Evolutionary conservation across 495 filamentous ascomycete genomes (phyloP), one percentile per base, ranked within the genome.

Genomic region (Aspergillus haitiensis): DNA sequence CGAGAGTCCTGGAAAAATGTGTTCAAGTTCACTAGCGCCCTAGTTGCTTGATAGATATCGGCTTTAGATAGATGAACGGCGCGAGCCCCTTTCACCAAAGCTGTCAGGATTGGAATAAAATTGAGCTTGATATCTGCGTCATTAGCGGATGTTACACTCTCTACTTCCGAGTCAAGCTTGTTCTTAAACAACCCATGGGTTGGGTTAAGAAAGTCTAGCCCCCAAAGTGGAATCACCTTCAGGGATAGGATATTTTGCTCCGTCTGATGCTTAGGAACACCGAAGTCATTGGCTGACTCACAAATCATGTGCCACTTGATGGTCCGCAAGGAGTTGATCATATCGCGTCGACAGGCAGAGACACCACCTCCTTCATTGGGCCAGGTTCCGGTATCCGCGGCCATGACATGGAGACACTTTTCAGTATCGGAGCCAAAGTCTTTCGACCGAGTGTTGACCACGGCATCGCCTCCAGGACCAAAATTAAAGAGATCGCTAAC

Each of bases 221-320:
- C 85, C 85, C 85, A 88, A 0, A 88, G 79, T 5, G 85, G 85
- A 44, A 88, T 76, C n/a, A 86, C 67, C 63, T 86, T 87, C 47
- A 88, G 67, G 0, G 84, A 87, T 58, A 86, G 79, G 7, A 88
- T 81, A 47, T 87, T 88, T 63, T 80, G 78, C 67, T 88, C 85
- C 0, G 84, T 85, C 67, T 88, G 85, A 64, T 86, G 82, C 55
- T 86, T 86, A 5, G 85, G 85, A 9, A 87, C 70, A 10, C 85
- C 85, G 59, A 81, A 87, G 58, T 88, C 85, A 60, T 86, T 87
- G 8, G 84, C 85, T 3, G 83, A 81, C 66, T 88, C 85, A 48
- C 82, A 85, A 36, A 88, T 75, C 73, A 88, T 84, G 60, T 88
- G 84, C 79, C 84, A 86, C 56, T 81, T 81, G 57, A 88, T 84